phyloP scores from a whole-genome alignment of 2,329 filamentous ascomycete species.

The Verticillium nonalfalfae region DNA sequence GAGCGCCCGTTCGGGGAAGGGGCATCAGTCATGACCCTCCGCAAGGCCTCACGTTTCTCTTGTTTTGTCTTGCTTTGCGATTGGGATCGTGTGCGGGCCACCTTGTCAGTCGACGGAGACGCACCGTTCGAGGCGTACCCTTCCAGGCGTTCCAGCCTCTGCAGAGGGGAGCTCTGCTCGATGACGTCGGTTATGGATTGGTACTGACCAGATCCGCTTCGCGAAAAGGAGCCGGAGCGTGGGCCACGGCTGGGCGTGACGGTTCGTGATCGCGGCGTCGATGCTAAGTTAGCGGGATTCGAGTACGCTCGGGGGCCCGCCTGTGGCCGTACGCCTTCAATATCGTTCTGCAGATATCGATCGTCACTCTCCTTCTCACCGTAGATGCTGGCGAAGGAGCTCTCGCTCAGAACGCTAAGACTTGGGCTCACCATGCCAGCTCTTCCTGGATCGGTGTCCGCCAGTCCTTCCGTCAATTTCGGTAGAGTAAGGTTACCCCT shows the following conservation, averaged over 20 bases:
- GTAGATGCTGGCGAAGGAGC: slow-evolving; percentile 61
- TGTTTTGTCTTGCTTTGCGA: slow-evolving; percentile 27
- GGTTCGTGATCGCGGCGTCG: slow-evolving; percentile 1
- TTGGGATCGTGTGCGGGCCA: slow-evolving; percentile 12
- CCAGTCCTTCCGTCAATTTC: slow-evolving; percentile 32
- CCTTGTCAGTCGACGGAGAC: slow-evolving; percentile 19
- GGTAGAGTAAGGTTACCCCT: slow-evolving; percentile 45
- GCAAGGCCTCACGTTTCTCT: slow-evolving; percentile 40
- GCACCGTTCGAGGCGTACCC: slow-evolving; percentile 18
- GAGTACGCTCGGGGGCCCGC: background rate
- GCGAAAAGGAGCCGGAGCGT: slow-evolving; percentile 23
- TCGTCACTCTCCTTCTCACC: slow-evolving; percentile 33
- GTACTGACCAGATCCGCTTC: slow-evolving; percentile 25
- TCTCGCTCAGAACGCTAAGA: slow-evolving; percentile 60
- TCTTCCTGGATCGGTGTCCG: slow-evolving; percentile 20
- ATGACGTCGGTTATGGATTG: slow-evolving; percentile 40
- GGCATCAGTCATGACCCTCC: slow-evolving; percentile 43
- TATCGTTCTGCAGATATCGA: background rate
- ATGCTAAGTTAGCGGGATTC: background rate
- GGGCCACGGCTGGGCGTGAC: slow-evolving; percentile 15
- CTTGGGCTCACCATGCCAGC: slow-evolving; percentile 47
- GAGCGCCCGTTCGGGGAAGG: slow-evolving; percentile 25
- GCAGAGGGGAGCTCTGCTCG: slow-evolving; percentile 39
- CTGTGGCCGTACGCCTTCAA: background rate
- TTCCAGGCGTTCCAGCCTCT: slow-evolving; percentile 41